These are phyloP conservation scores for Ganoderma meredithae DNA, from an alignment of 1,284 basidiomycete genomes.

Conservation along the genomic window DNA sequence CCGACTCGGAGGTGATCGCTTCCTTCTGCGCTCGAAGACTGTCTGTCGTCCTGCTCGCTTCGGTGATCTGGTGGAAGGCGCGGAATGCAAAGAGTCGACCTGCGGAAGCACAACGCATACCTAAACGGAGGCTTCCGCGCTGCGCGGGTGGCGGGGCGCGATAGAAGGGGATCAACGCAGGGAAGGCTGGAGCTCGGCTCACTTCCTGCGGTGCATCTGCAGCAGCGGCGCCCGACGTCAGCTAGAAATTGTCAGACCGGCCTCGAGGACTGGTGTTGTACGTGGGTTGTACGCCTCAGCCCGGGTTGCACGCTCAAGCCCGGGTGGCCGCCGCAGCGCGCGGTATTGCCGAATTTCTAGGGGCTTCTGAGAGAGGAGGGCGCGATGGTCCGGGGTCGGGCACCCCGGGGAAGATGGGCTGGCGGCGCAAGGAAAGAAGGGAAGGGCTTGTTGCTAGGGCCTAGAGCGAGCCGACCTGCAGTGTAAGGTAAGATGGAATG, in stretches of 20 bases:
- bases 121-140: not conserved
- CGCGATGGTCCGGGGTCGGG: not conserved
- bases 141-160: not conserved
- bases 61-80: not conserved
- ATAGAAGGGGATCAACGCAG: not conserved
- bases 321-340: not conserved
- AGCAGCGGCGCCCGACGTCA: not conserved
- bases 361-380: not conserved
- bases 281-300: no score
- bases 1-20: not conserved
- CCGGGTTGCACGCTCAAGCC: not conserved
- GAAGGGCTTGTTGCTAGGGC: not conserved
- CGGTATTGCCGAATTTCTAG: not conserved
- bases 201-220: not conserved
- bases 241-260: no score
- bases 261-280: not conserved
- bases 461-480: constrained; percentile 4
- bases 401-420: not conserved
- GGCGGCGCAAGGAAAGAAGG: not conserved
- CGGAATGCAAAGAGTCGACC: not conserved
- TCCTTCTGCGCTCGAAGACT: not conserved
- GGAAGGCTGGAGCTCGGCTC: not conserved
- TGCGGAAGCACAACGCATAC: not conserved
- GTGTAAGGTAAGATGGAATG: not conserved
- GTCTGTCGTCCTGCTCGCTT: not conserved